Percentiles rank a stretch among this genome's conserved stretches.
Evolutionary conservation across 208 protist genomes (phyloP).

Genomic region (Trypanosoma avium): DNA sequence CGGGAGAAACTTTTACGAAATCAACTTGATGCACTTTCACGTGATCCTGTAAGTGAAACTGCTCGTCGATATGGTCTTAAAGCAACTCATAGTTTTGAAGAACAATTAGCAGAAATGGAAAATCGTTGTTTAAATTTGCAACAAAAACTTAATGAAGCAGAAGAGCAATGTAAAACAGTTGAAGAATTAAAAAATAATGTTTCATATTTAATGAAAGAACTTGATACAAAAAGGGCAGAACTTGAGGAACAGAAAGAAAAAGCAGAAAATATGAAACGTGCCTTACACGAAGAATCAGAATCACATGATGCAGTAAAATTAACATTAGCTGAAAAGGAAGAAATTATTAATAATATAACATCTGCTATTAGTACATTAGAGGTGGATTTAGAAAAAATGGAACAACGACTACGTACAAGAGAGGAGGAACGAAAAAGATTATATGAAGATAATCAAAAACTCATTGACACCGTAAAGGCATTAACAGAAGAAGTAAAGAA

Average conservation of each 20-base stretch:
- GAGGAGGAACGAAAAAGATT: constrained; percentile 47
- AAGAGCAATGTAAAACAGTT: constrained; percentile 22
- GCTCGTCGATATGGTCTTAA: constrained; percentile 74
- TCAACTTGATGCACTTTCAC: constrained; percentile 58
- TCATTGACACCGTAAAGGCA: constrained; percentile 55
- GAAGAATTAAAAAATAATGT: constrained; percentile 6
- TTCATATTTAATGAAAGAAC: background rate
- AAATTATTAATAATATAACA: constrained; percentile 18
- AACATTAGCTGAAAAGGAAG: constrained; percentile 27
- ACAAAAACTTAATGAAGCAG: constrained; percentile 12
- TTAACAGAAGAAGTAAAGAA: constrained; percentile 57
- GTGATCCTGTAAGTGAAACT: constrained; percentile 64
- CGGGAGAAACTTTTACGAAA: constrained; percentile 57
- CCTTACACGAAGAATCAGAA: constrained; percentile 23
- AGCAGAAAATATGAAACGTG: constrained; percentile 8
- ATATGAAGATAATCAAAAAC: constrained; percentile 51
- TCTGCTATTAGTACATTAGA: constrained; percentile 21
- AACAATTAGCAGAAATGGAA: constrained; percentile 36
- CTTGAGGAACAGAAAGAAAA: constrained; percentile 12
- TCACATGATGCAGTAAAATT: constrained; percentile 18
- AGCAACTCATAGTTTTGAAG: constrained; percentile 51
- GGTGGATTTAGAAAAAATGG: constrained; percentile 22
- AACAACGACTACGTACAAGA: constrained; percentile 11
- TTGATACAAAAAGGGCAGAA: background rate
- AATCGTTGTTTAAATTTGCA: constrained; percentile 28